phyloP scores from a whole-genome alignment of 495 filamentous ascomycete genomes.

The Talaromyces nanjingensis region DNA sequence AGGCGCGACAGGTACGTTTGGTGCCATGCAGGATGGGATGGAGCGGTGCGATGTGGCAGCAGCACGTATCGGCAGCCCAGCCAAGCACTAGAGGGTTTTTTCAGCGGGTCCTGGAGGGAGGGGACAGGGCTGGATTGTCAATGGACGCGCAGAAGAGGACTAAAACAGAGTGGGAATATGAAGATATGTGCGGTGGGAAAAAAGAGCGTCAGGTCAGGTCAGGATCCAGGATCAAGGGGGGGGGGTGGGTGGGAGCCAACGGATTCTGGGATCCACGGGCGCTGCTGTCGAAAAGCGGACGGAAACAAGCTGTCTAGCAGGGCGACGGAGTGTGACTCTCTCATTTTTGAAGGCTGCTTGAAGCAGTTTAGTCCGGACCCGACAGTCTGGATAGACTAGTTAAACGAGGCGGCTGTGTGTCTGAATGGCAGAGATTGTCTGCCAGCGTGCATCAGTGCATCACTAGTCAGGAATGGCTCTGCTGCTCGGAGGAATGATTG shows the following conservation, averaged over 20 bases:
- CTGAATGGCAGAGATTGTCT: conserved; percentile 8
- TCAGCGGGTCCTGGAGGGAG: conserved; percentile 4
- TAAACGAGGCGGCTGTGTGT: conserved; percentile 29
- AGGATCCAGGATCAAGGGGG: neutral
- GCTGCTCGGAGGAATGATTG: neutral
- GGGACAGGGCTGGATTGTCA: conserved; percentile 2
- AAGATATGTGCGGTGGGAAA: conserved; percentile 5
- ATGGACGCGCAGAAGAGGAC: neutral
- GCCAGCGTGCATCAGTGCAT: conserved; percentile 6
- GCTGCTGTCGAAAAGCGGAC: neutral
- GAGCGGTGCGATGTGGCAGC: conserved; percentile 3
- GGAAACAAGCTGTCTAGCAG: neutral
- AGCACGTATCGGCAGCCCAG: neutral
- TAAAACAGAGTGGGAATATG: neutral
- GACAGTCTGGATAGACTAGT: conserved; percentile 28
- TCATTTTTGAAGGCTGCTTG: conserved; percentile 9
- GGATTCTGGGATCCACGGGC: neutral
- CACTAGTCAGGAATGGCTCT: neutral
- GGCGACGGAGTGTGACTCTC: conserved; percentile 3
- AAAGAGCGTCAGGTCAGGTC: neutral
- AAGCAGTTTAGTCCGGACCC: conserved; percentile 25
- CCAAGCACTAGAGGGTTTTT: neutral
- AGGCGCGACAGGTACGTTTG: conserved; percentile 9
- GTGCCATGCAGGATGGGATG: conserved; percentile 9
- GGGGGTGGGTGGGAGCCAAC: neutral